Percentiles rank a stretch among this genome's conserved stretches.
phyloP scores from a whole-genome alignment of 139 green algal genomes.

The Chlamydomonas applanata region DNA sequence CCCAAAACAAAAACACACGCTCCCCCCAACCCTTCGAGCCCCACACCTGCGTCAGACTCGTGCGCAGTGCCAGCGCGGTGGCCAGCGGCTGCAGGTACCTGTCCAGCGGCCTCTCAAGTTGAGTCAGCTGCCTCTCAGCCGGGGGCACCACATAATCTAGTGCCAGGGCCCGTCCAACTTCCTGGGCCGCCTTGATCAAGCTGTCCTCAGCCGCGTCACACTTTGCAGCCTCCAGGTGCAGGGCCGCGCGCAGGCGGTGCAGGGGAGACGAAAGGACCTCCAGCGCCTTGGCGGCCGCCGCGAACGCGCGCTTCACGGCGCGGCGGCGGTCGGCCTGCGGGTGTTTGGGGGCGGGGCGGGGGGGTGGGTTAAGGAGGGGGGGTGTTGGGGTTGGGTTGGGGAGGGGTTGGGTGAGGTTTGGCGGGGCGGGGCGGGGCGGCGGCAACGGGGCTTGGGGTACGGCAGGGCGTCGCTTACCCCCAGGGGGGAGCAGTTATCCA shows the following conservation, averaged over 20 bases:
- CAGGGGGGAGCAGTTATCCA: no score
- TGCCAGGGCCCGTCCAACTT: conserved; percentile 22
- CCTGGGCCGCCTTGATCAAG: conserved; percentile 48
- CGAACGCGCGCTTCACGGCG: conserved; percentile 48
- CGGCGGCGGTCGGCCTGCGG: conserved; percentile 28
- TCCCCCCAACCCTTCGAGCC: background rate
- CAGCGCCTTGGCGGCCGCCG: conserved; percentile 51
- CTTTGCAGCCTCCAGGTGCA: conserved; percentile 66
- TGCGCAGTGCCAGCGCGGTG: conserved; percentile 28
- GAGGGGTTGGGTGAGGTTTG: no score
- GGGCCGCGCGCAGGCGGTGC: conserved; percentile 38
- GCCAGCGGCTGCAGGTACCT: conserved; percentile 40
- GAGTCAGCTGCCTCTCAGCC: conserved; percentile 22
- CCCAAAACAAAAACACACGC: background rate
- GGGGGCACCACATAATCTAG: conserved; percentile 55
- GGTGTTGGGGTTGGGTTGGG: no score
- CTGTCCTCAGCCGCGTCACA: conserved; percentile 53
- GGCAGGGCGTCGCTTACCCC: no score
- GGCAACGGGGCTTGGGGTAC: no score
- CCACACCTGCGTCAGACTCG: conserved; percentile 11
- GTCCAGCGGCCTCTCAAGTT: conserved; percentile 54
- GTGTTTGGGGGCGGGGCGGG: no score
- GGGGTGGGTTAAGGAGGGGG: no score
- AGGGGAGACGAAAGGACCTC: conserved; percentile 46
- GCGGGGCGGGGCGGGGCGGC: no score